phyloP scores from a whole-genome alignment of 2,329 filamentous ascomycete species.

The Ceratocystis colombiana region DNA sequence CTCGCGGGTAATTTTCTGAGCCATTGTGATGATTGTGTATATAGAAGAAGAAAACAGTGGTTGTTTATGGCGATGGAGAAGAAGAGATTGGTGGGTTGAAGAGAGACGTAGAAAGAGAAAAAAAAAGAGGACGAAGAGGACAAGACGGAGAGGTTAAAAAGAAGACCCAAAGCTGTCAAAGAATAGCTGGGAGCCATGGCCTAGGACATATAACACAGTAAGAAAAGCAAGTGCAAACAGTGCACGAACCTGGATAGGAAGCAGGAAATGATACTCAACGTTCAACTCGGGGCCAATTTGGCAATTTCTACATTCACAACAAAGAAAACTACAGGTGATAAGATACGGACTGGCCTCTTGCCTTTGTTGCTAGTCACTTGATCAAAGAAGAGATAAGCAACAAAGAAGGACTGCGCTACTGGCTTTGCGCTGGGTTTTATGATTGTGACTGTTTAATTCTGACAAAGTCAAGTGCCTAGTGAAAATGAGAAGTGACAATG shows the following conservation, averaged over 20 bases:
- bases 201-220: not conserved
- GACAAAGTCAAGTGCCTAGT: not conserved
- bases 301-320: too few relatives aligned
- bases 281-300: too few relatives aligned
- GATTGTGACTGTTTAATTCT: not conserved
- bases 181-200: not conserved
- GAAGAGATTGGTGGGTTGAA: too few relatives aligned
- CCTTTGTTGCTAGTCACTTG: too few relatives aligned
- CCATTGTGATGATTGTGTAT: conserved; percentile 27
- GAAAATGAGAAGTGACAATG: not conserved
- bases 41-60: too few relatives aligned
- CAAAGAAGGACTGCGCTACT: not conserved
- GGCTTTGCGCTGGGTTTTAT: not conserved
- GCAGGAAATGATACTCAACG: not conserved
- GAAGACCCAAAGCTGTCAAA: not conserved
- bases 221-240: not conserved
- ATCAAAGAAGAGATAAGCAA: too few relatives aligned
- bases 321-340: too few relatives aligned
- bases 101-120: not conserved
- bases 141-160: conserved; percentile 3
- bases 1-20: conserved; percentile 62
- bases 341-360: too few relatives aligned
- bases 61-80: too few relatives aligned
- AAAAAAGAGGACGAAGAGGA: conserved; percentile 3
- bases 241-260: not conserved